Evolutionary conservation across 2,329 filamentous ascomycete genomes (phyloP), one percentile per base, ranked within the genome.

Genomic region (Pseudogymnoascus sp.): DNA sequence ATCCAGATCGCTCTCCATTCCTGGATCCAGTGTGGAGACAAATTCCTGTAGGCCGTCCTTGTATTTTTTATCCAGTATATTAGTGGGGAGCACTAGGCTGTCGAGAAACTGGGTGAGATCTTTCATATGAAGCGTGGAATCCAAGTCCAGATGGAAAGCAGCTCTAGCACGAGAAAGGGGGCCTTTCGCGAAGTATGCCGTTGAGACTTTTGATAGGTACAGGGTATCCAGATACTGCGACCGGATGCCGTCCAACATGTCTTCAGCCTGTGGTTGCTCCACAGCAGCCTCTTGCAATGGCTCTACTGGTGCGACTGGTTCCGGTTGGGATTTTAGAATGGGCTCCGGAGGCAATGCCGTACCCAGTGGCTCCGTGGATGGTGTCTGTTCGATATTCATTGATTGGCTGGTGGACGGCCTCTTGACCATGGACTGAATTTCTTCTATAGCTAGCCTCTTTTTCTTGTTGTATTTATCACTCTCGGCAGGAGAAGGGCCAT

Each of bases 181-280:
- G 0, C 89, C 90, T 75, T 94, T 94, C 18, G 87, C 87, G 73
- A 93, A 92, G 72, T 92, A 94, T 62, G 89, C 89, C 61, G 93
- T 75, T 3, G 89, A 90, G 34, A 88, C 89, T 77, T 83, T 81
- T 61, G 86, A 84, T 74, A 84, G 78, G 76, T 85, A 86, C 1
- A 88, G 72, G 5, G 79, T 78, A 62, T 85, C 80, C 61, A 81
- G 77, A 73, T 88, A 83, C 58, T 85, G 79, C 25, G 73, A 75
- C 60, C 83, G 77, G 61, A 87, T 78, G 34, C 34, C 18, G n/a
- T 58, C 57, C 8, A 37, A 34, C 18, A 61, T 63, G 54, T 67
- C 68, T 16, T 68, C 66, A 18, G 62, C 35, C 14, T 62, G 62
- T 22, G 47, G 47, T 54, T 54, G 28, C n/a, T 54, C 47, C n/a